Conservation (phyloP, 2,329 filamentous ascomycete species). For the Scopulariopsis brevicaulis region DNA sequence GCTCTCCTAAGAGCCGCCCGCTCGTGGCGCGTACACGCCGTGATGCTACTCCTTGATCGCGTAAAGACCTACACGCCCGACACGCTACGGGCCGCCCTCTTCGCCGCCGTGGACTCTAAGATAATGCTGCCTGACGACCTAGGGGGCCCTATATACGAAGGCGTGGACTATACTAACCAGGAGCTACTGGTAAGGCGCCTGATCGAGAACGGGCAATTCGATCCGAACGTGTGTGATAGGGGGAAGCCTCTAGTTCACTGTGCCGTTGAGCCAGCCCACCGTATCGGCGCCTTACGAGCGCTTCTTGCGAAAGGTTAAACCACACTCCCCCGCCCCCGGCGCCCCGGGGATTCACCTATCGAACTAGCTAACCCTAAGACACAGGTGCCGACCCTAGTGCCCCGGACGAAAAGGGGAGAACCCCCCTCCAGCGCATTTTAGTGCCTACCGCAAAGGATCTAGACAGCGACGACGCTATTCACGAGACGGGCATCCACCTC, state of each 20-base stretch:
- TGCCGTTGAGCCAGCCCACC: not conserved
- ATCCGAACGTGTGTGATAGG: constrained; percentile 6
- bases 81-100: not conserved
- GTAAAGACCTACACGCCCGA: not conserved
- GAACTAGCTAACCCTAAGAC: not conserved
- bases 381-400: not conserved
- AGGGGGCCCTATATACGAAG: constrained; percentile 9
- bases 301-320: not conserved
- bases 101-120: not conserved
- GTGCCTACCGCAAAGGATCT: not conserved
- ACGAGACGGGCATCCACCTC: too few species aligned
- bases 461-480: too few species aligned
- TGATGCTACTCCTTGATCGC: not conserved
- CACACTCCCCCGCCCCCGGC: not conserved
- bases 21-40: not conserved
- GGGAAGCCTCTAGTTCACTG: constrained; percentile 3
- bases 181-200: constrained; percentile 7
- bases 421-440: not conserved
- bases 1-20: not conserved
- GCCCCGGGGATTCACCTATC: not conserved
- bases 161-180: not conserved
- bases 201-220: constrained; percentile 8
- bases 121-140: constrained; percentile 7
- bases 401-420: not conserved
- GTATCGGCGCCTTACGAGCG: not conserved